Evolutionary conservation across 1,139 yeast species (phyloP).

Genomic region (Candida pseudocylindracea): DNA sequence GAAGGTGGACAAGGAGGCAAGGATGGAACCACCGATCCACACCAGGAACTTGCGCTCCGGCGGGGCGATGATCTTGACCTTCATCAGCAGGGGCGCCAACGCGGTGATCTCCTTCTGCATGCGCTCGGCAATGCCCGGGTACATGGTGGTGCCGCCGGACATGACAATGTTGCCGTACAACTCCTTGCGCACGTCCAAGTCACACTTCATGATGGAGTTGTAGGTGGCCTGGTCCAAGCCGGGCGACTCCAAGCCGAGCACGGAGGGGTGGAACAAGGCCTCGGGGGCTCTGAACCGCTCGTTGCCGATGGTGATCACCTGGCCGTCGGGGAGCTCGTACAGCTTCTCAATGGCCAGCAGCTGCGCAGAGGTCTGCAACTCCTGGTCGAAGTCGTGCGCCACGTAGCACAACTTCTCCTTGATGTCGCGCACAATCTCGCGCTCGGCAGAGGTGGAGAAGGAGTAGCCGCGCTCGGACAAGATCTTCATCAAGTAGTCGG

Average conservation of each 20-base stretch:
- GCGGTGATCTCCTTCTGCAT: constrained; percentile 99
- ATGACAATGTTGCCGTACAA: constrained; percentile 97
- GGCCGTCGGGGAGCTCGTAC: constrained; percentile 99
- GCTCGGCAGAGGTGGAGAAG: constrained; percentile 97
- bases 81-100: constrained; percentile 98
- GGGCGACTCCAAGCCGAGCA: constrained; percentile 93
- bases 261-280: constrained; percentile 98
- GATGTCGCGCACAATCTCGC: constrained; percentile 98
- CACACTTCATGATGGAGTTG: constrained; percentile 99
- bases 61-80: constrained; percentile 98
- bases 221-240: constrained; percentile 99
- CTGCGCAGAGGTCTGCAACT: constrained; percentile 97
- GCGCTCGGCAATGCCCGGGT: constrained; percentile 99
- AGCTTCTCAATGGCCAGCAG: constrained; percentile 96
- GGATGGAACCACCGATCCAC: constrained; percentile 99
- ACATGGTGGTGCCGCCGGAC: constrained; percentile 99
- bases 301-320: constrained; percentile 97
- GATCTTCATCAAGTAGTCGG: constrained; percentile 97
- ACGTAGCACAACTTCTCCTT: constrained; percentile 98
- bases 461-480: constrained; percentile 97
- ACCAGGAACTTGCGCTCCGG: constrained; percentile 99
- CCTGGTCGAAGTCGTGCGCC: constrained; percentile 92
- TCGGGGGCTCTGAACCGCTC: constrained; percentile 99
- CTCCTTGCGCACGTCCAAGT: constrained; percentile 97
- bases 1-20: constrained; percentile 97